These are phyloP conservation scores for Arxiozyma slooffiae DNA, from an alignment of 1,139 yeast species.

Conservation along the genomic window DNA sequence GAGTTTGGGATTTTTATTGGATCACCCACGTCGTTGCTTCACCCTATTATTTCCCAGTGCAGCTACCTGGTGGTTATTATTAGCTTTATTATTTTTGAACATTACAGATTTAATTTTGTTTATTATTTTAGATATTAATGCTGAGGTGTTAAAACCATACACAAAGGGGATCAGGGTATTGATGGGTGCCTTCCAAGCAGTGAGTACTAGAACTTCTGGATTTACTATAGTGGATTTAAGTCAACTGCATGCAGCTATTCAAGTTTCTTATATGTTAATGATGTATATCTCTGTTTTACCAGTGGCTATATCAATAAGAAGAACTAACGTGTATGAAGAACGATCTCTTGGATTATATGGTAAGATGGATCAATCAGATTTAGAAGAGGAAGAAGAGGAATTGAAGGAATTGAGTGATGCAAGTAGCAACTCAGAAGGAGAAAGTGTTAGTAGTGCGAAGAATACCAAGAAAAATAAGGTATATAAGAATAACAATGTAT, in stretches of 20 bases:
- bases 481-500: not conserved
- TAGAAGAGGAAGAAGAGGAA: constrained; percentile 13
- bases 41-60: constrained; percentile 82
- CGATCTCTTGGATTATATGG: constrained; percentile 86
- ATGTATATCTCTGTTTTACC: constrained; percentile 97
- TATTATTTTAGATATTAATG: constrained; percentile 62
- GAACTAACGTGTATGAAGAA: constrained; percentile 96
- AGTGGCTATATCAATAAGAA: constrained; percentile 86
- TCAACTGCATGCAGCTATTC: constrained; percentile 76
- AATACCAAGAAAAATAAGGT: not conserved
- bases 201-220: constrained; percentile 92
- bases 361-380: constrained; percentile 33
- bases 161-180: constrained; percentile 61
- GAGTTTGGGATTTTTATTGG: constrained; percentile 74
- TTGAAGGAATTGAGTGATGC: constrained; percentile 24
- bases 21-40: constrained; percentile 95
- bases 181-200: constrained; percentile 82
- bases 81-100: constrained; percentile 62
- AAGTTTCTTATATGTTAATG: constrained; percentile 89
- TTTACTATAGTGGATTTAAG: constrained; percentile 63
- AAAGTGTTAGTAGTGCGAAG: constrained; percentile 2
- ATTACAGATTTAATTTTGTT: constrained; percentile 70
- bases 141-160: constrained; percentile 38
- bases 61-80: constrained; percentile 91
- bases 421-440: constrained; percentile 11